Base-by-base conservation (phyloP, 257 asterid species). In the Ligustrum vulgare region DNA sequence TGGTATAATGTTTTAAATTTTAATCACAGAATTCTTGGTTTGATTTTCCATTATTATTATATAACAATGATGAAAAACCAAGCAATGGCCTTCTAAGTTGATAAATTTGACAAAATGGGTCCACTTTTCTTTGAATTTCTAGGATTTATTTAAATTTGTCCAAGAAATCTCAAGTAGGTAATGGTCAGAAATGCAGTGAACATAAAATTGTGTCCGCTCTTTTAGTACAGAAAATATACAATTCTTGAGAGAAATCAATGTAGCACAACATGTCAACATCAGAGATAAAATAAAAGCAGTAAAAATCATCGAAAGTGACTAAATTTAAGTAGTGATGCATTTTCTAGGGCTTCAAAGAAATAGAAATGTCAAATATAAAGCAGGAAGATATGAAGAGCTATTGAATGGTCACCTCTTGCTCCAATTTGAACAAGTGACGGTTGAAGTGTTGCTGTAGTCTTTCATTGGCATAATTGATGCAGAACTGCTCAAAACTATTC, bases 401-500 rank as follows among this genome's bases (percentile, higher is more conserved):
- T 67, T 32, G 74, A 28, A 51, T 15, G 64, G 75, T 75, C 76
- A 95, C 99, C 98, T 95, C 99, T 84, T 95, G 99, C 88, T 95
- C 98, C 89, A 95, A 83, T 84, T 95, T 95, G 88, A 95, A 95
- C 85, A 95, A 85, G 85, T 95, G 99, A 45, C 99, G 97, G 77
- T 95, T 95, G 80, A 95, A 95, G 82, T 95, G 99, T 76, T 95
- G 99, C 77, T 95, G 99, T 78, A 95, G 82, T 85, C 99, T 89
- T 82, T 95, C 99, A 33, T 95, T 95, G 72, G 99, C 96, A 85
- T 95, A 95, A 85, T 95, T 95, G 67, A 93, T 93, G 89, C 97
- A 95, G 79, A 93, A 93, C 89, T 95, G 98, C 90, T 93, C 98
- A 86, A 95, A 93, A 79, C 99, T 93, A 82, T 95, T 95, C 85